Conservation (phyloP, 306 rosid genomes). For the Nissolia schottii region DNA sequence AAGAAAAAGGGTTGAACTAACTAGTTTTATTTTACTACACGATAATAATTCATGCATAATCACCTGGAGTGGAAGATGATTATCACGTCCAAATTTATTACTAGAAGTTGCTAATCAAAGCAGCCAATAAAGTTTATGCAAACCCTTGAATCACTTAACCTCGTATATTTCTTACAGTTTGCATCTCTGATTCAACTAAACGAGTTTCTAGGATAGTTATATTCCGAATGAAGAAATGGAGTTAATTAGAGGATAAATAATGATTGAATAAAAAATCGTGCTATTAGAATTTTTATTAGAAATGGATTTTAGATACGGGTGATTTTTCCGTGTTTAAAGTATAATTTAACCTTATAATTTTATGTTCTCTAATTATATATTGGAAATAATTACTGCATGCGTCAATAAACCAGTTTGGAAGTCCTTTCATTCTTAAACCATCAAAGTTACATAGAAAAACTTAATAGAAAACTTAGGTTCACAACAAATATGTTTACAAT, state of each 20-base stretch:
- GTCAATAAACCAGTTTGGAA: background rate
- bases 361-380: background rate
- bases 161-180: background rate
- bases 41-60: background rate
- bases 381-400: background rate
- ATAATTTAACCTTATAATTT: background rate
- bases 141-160: background rate
- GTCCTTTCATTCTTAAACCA: background rate
- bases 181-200: background rate
- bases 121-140: background rate
- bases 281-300: background rate
- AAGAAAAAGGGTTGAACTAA: background rate
- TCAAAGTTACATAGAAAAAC: background rate
- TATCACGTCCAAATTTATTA: background rate
- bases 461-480: too few relatives aligned
- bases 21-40: background rate
- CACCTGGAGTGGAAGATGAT: background rate
- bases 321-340: too few relatives aligned
- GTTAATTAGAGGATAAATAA: background rate
- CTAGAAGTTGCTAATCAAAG: background rate
- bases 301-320: too few relatives aligned
- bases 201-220: background rate
- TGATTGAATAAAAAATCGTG: background rate
- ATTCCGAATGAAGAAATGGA: background rate
- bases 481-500: too few relatives aligned